A percentile compares a stretch with the other conserved stretches of the same genome.
Evolutionary conservation across 345 rosid genomes (phyloP).

Genomic region (Schrenkiella parvula): DNA sequence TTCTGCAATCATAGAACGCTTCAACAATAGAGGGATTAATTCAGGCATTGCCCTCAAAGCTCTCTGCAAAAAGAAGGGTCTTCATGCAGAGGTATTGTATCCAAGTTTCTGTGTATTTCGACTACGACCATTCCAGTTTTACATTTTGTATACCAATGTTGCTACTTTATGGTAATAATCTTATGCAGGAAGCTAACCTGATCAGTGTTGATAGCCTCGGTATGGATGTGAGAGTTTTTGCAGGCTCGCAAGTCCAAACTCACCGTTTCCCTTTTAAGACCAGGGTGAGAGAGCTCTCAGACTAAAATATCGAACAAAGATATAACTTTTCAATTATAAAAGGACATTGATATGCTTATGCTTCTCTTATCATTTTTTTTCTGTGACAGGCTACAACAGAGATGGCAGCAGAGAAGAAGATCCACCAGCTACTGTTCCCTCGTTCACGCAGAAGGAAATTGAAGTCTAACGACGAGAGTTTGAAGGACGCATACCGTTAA

Average conservation of each 20-base stretch:
- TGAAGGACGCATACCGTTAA: slow-evolving; percentile 23
- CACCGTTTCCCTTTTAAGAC: slow-evolving; percentile 91
- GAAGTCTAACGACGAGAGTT: slow-evolving; percentile 41
- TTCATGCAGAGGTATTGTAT: slow-evolving; percentile 59
- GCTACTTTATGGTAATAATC: not conserved
- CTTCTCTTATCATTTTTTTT: not conserved
- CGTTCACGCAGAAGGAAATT: slow-evolving; percentile 75
- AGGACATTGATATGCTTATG: not conserved
- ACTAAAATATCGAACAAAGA: slow-evolving; percentile 3
- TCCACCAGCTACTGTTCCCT: slow-evolving; percentile 74
- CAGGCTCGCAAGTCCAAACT: slow-evolving; percentile 69
- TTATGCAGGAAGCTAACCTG: slow-evolving; percentile 59
- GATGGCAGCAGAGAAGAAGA: slow-evolving; percentile 82
- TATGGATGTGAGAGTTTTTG: slow-evolving; percentile 73
- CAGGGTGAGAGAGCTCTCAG: slow-evolving; percentile 41
- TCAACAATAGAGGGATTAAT: slow-evolving; percentile 54
- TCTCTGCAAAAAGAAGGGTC: slow-evolving; percentile 88
- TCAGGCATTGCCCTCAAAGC: slow-evolving; percentile 70
- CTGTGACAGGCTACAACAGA: slow-evolving; percentile 61
- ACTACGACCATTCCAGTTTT: not conserved
- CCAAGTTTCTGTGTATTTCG: not conserved
- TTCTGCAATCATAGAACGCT: slow-evolving; percentile 60
- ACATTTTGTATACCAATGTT: not conserved
- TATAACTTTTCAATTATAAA: not conserved
- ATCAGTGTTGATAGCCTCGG: slow-evolving; percentile 92